These are phyloP conservation scores for Fusarium sp. DNA, from an alignment of 2,329 filamentous ascomycete species.

Conservation along the genomic window DNA sequence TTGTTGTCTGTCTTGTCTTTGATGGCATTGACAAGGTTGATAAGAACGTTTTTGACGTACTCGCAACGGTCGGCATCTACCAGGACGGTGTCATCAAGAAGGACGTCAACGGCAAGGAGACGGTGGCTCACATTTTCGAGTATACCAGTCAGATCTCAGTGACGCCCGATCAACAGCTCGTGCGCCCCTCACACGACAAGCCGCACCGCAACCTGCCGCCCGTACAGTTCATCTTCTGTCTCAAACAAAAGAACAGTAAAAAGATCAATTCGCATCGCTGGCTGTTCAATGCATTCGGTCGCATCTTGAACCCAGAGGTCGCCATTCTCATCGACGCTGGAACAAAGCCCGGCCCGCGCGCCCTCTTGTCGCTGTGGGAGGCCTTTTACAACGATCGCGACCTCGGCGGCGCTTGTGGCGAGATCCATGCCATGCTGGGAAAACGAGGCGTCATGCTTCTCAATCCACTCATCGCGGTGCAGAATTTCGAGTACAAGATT, in stretches of 20 bases:
- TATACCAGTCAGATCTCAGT: slow-evolving; percentile 48
- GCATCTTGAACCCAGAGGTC: slow-evolving; percentile 46
- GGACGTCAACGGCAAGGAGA: slow-evolving; percentile 47
- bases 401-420: slow-evolving; percentile 44
- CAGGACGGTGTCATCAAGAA: slow-evolving; percentile 48
- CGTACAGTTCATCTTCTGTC: slow-evolving; percentile 47
- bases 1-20: slow-evolving; percentile 47
- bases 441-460: slow-evolving; percentile 43
- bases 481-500: slow-evolving; percentile 48
- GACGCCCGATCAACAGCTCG: slow-evolving; percentile 46
- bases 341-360: slow-evolving; percentile 44
- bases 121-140: slow-evolving; percentile 46
- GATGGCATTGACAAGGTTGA: slow-evolving; percentile 47
- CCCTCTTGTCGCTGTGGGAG: slow-evolving; percentile 44
- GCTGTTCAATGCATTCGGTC: slow-evolving; percentile 47
- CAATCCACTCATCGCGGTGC: slow-evolving; percentile 46
- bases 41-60: slow-evolving; percentile 47
- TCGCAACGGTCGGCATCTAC: slow-evolving; percentile 45
- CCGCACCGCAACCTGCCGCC: slow-evolving; percentile 40
- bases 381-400: slow-evolving; percentile 46
- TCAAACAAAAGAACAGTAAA: slow-evolving; percentile 49
- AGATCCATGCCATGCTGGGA: slow-evolving; percentile 47
- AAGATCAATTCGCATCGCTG: slow-evolving; percentile 50
- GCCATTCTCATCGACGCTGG: slow-evolving; percentile 46
- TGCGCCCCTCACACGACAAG: slow-evolving; percentile 42